A percentile compares a stretch with the other conserved stretches of the same genome.
These are phyloP conservation scores for Neoboletus magnificus DNA, from an alignment of 768 basidiomycete genomes.

Conservation along the genomic window DNA sequence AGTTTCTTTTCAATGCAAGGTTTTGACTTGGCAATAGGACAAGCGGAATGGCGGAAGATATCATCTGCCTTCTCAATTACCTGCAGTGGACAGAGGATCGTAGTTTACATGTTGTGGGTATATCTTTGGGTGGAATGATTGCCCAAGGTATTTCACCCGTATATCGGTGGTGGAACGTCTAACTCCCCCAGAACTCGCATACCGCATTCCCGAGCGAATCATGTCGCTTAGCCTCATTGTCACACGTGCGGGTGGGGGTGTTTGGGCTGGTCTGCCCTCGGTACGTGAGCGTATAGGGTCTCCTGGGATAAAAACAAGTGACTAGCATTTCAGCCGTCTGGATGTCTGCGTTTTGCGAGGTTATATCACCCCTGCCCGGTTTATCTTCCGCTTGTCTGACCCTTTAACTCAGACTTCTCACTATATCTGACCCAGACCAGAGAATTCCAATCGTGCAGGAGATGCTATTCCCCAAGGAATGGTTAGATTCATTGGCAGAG, in stretches of 20 bases:
- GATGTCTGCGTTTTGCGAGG: conserved; percentile 37
- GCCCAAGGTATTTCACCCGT: conserved; percentile 52
- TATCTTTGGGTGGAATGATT: conserved; percentile 83
- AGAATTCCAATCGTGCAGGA: conserved; percentile 51
- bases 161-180: neutral
- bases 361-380: conserved; percentile 6
- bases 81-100: conserved; percentile 67
- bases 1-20: neutral
- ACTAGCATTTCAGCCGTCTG: conserved; percentile 35
- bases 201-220: conserved; percentile 62
- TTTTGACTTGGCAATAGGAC: conserved; percentile 43
- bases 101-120: conserved; percentile 66
- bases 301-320: neutral
- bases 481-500: conserved; percentile 55
- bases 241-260: conserved; percentile 62
- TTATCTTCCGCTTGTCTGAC: conserved; percentile 2
- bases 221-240: conserved; percentile 63
- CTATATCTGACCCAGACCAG: conserved; percentile 38
- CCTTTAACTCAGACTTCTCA: conserved; percentile 31
- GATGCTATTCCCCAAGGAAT: conserved; percentile 59
- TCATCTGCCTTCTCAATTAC: conserved; percentile 61
- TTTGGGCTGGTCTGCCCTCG: conserved; percentile 61
- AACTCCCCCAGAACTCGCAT: conserved; percentile 55
- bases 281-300: conserved; percentile 36
- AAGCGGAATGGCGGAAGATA: conserved; percentile 74